These are phyloP conservation scores for Candida odintsovae DNA, from an alignment of 805 yeast species.

Conservation along the genomic window DNA sequence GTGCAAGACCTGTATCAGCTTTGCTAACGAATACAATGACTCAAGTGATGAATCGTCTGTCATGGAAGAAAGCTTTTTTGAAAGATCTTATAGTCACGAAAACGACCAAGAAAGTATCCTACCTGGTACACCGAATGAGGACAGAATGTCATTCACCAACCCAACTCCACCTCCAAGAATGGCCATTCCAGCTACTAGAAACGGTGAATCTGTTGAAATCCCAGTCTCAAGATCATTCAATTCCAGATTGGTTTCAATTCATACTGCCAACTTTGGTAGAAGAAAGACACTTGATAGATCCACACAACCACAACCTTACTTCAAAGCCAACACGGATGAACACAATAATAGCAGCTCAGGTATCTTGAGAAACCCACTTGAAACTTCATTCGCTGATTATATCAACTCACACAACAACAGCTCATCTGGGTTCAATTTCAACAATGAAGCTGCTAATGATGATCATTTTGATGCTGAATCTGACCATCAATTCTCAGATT, in stretches of 20 bases:
- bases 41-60: constrained; percentile 60
- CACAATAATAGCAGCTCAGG: not conserved
- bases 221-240: constrained; percentile 31
- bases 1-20: constrained; percentile 63
- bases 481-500: constrained; percentile 14
- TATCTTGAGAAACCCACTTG: constrained; percentile 6
- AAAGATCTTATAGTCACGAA: constrained; percentile 15
- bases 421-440: constrained; percentile 19
- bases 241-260: constrained; percentile 20
- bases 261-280: constrained; percentile 21
- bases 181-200: constrained; percentile 78
- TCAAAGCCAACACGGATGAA: constrained; percentile 6
- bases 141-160: constrained; percentile 24
- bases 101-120: constrained; percentile 14
- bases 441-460: constrained; percentile 10
- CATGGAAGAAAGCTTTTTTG: constrained; percentile 28
- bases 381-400: constrained; percentile 22
- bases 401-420: constrained; percentile 15
- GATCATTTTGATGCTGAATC: constrained; percentile 3
- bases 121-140: constrained; percentile 18
- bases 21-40: constrained; percentile 63
- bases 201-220: constrained; percentile 75
- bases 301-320: constrained; percentile 8
- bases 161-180: constrained; percentile 61
- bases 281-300: constrained; percentile 17